Evolutionary conservation across 2,329 filamentous ascomycete genomes (phyloP), one percentile per base, ranked within the genome.

Genomic region (Zymoseptoria tritici): DNA sequence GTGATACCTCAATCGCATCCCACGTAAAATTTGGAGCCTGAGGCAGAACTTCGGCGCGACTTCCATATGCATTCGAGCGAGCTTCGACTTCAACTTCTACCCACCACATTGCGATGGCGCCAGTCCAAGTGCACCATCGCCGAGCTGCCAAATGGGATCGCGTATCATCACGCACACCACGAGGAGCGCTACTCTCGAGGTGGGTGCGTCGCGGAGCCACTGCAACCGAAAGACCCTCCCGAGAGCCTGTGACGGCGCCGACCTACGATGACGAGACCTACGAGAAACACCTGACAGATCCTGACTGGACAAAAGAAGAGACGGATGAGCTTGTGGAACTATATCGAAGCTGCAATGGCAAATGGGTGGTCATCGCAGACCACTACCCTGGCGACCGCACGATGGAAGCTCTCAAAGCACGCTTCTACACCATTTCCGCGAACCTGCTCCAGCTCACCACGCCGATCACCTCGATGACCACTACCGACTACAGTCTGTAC

Each of bases 281-380:
- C 75, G 83, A 87, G 61, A 81, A 85, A 59, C 84, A 88, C 62
- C 76, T 99, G 55, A 82, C 85, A 16, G 88, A 81, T 70, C 79
- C 84, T 13, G 86, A 93, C 67, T 99, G 94, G 94, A 87, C 89
- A 13, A 90, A 88, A 70, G 88, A 94, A 68, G 94, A 99, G 76
- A 99, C 94, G 8, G 91, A 97, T 72, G 97, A 97, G 71, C 76
- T 99, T 63, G 83, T 97, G 72, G 79, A 84, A 2, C 73, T 93
- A 42, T 89, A 85, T 13, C 82, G 82, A 59, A 88, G 92, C 53
- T 96, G 86, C 71, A 91, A 96, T 70, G 81, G 96, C 61, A 87
- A 94, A 66, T 99, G 94, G 91, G 83, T 93, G 3, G 74, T 97
- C 16, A 90, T 99, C 61, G 90, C 88, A 80, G 94, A 99, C 74